Percentiles rank a stretch among this genome's conserved stretches.
phyloP scores from a whole-genome alignment of 106 monocot genomes.

The Posidonia australis region DNA sequence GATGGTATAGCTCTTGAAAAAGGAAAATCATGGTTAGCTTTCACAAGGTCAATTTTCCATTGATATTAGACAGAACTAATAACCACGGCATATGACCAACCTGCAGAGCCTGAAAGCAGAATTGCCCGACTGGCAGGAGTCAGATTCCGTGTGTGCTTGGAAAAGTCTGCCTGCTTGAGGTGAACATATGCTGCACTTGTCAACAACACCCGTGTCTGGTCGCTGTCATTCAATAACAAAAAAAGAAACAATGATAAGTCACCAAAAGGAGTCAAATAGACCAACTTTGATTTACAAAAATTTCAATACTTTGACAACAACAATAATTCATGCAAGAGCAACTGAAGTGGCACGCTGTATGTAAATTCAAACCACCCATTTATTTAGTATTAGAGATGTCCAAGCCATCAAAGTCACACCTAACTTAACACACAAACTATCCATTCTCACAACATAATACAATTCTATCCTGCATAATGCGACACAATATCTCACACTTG shows the following conservation, averaged over 20 bases:
- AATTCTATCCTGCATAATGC: too few species aligned
- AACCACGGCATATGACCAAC: slow-evolving; percentile 14
- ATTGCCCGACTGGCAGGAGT: slow-evolving; percentile 60
- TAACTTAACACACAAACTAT: too few species aligned
- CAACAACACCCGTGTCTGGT: slow-evolving; percentile 47
- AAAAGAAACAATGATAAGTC: neutral
- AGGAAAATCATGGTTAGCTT: slow-evolving; percentile 6
- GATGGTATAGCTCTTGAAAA: slow-evolving; percentile 65
- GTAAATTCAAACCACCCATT: too few species aligned
- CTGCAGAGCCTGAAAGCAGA: slow-evolving; percentile 77
- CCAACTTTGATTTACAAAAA: too few species aligned
- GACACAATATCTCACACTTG: too few species aligned
- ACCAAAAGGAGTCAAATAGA: neutral
- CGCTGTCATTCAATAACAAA: slow-evolving; percentile 33
- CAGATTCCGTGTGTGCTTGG: slow-evolving; percentile 64
- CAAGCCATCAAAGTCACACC: too few species aligned
- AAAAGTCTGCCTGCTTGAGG: slow-evolving; percentile 47
- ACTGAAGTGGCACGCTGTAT: too few species aligned
- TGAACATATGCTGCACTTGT: slow-evolving; percentile 80
- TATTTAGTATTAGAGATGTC: too few species aligned
- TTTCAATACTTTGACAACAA: too few species aligned
- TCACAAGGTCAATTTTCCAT: neutral
- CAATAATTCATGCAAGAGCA: too few species aligned
- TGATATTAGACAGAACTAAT: neutral
- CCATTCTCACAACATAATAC: too few species aligned